phyloP scores from a whole-genome alignment of 2,329 filamentous ascomycete species.

The Capronia epimyces region DNA sequence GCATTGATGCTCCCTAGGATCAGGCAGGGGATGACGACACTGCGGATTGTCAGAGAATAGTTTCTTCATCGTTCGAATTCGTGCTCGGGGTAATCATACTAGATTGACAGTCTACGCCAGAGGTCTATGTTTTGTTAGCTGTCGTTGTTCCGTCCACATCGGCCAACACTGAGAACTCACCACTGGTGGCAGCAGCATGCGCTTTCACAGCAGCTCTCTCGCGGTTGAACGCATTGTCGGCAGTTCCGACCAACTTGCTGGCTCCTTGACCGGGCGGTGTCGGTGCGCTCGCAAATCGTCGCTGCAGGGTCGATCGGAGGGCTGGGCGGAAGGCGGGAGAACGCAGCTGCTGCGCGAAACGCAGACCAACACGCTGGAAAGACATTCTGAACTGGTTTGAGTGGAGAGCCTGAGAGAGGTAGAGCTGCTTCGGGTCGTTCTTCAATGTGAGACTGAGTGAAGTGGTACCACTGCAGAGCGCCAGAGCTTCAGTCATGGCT shows the following conservation, averaged over 20 bases:
- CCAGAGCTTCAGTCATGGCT: constrained; percentile 3
- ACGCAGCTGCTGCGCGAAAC: constrained; percentile 59
- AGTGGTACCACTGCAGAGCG: background rate
- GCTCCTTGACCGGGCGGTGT: constrained; percentile 33
- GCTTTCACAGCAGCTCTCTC: constrained; percentile 87
- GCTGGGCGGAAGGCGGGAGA: constrained; percentile 50
- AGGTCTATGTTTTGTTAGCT: constrained; percentile 57
- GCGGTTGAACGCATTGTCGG: constrained; percentile 87
- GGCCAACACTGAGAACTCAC: constrained; percentile 44
- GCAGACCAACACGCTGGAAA: constrained; percentile 57
- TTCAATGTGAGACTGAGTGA: background rate
- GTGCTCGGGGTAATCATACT: constrained; percentile 56
- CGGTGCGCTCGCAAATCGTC: constrained; percentile 56
- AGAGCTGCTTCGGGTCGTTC: background rate
- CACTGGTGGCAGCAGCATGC: constrained; percentile 77
- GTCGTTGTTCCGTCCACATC: background rate
- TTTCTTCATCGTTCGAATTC: background rate
- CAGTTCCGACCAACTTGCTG: constrained; percentile 51
- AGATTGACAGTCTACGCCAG: constrained; percentile 94
- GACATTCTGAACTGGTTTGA: constrained; percentile 50
- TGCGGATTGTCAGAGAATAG: constrained; percentile 37
- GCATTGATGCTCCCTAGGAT: constrained; percentile 72
- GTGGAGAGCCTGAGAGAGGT: constrained; percentile 18
- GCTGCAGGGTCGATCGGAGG: constrained; percentile 57
- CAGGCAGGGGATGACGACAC: constrained; percentile 68